A percentile compares a stretch with the other conserved stretches of the same genome.
Conservation (phyloP, 148 eudicot genomes). For the Cornus florida region DNA sequence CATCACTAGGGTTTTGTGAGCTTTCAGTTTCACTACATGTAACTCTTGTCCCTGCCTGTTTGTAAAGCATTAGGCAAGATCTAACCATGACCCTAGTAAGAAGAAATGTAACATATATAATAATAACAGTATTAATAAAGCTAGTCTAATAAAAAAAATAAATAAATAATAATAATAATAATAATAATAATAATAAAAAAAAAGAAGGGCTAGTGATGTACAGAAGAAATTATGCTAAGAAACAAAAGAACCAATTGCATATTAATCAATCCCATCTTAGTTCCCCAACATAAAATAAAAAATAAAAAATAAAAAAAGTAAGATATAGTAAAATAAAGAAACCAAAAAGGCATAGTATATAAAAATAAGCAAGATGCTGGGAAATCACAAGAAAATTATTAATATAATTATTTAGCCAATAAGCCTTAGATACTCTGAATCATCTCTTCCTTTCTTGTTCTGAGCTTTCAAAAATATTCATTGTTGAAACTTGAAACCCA, state of each 20-base stretch:
- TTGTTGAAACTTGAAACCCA: no score
- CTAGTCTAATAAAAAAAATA: background rate
- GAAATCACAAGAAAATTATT: background rate
- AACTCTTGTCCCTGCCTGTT: conserved; percentile 4
- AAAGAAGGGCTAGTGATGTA: background rate
- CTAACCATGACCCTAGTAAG: background rate
- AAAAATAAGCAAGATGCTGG: background rate
- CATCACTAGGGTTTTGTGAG: background rate
- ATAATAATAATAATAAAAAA: background rate
- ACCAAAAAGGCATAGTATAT: conserved; percentile 3
- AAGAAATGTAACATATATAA: background rate
- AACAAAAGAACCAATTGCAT: conserved; percentile 1
- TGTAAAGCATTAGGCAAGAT: conserved; percentile 11
- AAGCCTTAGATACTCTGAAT: background rate
- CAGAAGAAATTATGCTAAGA: background rate
- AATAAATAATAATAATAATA: background rate
- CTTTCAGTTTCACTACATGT: conserved; percentile 4
- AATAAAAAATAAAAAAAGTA: background rate
- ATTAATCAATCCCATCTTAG: conserved; percentile 6
- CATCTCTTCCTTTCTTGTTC: background rate
- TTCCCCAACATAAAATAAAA: background rate
- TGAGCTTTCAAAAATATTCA: no score
- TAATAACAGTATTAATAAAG: background rate
- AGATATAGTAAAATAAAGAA: background rate
- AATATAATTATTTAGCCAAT: no score